phyloP scores from a whole-genome alignment of 2,329 filamentous ascomycete genomes.

The Neopestalotiopsis rosae region DNA sequence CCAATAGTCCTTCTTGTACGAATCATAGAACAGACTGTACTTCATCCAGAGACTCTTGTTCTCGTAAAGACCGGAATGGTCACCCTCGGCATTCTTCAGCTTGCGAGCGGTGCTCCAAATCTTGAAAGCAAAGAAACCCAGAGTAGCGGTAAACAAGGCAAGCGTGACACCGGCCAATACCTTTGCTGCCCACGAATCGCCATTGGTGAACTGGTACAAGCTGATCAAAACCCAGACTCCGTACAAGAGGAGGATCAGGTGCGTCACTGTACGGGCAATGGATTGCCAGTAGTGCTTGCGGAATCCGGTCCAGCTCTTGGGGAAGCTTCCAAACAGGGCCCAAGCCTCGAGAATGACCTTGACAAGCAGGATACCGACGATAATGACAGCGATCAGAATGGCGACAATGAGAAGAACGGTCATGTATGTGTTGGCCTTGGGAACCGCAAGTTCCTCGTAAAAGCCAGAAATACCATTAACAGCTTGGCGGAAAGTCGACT shows the following conservation, averaged over 20 bases:
- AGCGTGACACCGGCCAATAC: slow-evolving; percentile 82
- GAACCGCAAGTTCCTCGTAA: slow-evolving; percentile 83
- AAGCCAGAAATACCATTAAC: slow-evolving; percentile 83
- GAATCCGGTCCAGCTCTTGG: slow-evolving; percentile 79
- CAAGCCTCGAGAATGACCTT: slow-evolving; percentile 92
- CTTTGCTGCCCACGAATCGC: slow-evolving; percentile 94
- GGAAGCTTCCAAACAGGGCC: slow-evolving; percentile 89
- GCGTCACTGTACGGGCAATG: slow-evolving; percentile 86
- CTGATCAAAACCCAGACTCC: slow-evolving; percentile 96
- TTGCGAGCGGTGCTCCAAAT: slow-evolving; percentile 79
- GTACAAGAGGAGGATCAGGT: slow-evolving; percentile 89
- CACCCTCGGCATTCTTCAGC: slow-evolving; percentile 76
- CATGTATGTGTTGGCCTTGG: slow-evolving; percentile 93
- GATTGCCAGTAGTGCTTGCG: slow-evolving; percentile 96
- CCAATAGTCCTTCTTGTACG: slow-evolving; percentile 94
- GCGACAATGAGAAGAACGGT: slow-evolving; percentile 88
- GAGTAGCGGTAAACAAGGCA: slow-evolving; percentile 76
- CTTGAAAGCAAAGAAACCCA: slow-evolving; percentile 84
- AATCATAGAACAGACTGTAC: slow-evolving; percentile 97
- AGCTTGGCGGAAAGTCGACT: slow-evolving; percentile 46
- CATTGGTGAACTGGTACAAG: slow-evolving; percentile 90
- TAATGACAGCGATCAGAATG: slow-evolving; percentile 82
- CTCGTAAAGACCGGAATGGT: slow-evolving; percentile 76
- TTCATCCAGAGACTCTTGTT: slow-evolving; percentile 91
- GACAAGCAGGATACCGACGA: slow-evolving; percentile 84